These are phyloP conservation scores for Tylopilus rubrobrunneus DNA, from an alignment of 768 basidiomycete genomes.

Conservation along the genomic window DNA sequence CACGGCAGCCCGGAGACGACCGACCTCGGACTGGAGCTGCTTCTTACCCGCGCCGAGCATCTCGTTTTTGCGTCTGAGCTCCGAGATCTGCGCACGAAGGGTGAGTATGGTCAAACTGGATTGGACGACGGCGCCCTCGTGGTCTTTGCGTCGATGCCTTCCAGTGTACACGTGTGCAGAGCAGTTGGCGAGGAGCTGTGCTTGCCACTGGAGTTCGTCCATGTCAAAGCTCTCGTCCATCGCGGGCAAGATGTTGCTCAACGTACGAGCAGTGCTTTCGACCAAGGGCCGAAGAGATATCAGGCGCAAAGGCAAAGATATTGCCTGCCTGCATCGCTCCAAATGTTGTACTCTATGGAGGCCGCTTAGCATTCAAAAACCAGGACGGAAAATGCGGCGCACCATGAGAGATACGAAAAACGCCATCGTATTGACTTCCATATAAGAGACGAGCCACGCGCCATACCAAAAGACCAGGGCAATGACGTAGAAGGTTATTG, in stretches of 20 bases:
- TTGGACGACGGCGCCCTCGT: conserved; percentile 40
- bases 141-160: conserved; percentile 17
- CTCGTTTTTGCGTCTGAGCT: conserved; percentile 33
- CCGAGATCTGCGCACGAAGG: conserved; percentile 38
- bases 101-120: conserved; percentile 48
- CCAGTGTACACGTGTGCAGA: conserved; percentile 56
- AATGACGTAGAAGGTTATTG: too few relatives aligned
- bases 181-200: conserved; percentile 56
- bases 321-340: too few relatives aligned
- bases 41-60: conserved; percentile 22
- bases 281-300: too few relatives aligned
- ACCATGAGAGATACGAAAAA: too few relatives aligned
- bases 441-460: too few relatives aligned
- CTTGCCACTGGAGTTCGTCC: conserved; percentile 55
- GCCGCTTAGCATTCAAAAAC: too few relatives aligned
- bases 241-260: conserved; percentile 42
- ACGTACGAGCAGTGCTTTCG: conserved; percentile 39
- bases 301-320: too few relatives aligned
- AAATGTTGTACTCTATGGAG: too few relatives aligned
- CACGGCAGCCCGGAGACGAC: conserved; percentile 12
- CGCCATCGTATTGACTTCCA: too few relatives aligned
- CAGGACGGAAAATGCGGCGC: too few relatives aligned
- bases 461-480: too few relatives aligned
- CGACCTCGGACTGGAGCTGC: conserved; percentile 25
- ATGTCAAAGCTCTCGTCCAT: conserved; percentile 45